A percentile compares a stretch with the other conserved stretches of the same genome.
These are phyloP conservation scores for Cylindrodendrum hubeiense DNA, from an alignment of 2,329 filamentous ascomycete species.

Conservation along the genomic window DNA sequence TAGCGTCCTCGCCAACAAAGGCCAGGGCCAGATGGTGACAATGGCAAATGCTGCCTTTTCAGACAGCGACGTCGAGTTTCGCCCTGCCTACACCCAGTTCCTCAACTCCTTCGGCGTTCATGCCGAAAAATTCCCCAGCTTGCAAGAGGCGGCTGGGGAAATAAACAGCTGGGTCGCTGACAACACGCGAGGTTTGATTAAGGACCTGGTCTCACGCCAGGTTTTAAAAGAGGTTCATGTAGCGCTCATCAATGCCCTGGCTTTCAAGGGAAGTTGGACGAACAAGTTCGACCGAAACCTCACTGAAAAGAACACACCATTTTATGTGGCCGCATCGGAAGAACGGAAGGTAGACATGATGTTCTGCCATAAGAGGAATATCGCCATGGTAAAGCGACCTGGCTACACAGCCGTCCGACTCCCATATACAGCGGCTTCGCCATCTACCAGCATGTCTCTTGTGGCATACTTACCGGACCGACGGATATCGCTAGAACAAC, in stretches of 20 bases:
- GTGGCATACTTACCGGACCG: neutral
- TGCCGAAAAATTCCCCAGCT: neutral
- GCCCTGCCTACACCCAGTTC: neutral
- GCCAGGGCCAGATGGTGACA: neutral
- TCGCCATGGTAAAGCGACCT: neutral
- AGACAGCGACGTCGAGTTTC: neutral
- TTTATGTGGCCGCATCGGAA: neutral
- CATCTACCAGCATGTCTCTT: neutral
- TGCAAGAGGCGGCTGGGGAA: neutral
- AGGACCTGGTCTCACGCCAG: neutral
- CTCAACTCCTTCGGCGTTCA: neutral
- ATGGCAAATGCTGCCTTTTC: neutral
- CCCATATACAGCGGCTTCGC: neutral
- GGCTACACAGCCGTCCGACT: neutral
- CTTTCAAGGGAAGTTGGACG: neutral
- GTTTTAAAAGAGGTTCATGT: neutral
- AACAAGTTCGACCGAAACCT: conserved; percentile 1
- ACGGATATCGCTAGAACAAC: neutral
- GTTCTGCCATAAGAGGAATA: neutral
- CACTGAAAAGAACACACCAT: neutral
- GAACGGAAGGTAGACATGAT: neutral
- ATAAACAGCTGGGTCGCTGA: neutral
- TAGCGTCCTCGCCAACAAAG: neutral
- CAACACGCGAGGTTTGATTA: conserved; percentile 3
- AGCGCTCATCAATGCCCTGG: neutral